Conservation (phyloP, 768 basidiomycete genomes). For the Kwoniella dendrophila region DNA sequence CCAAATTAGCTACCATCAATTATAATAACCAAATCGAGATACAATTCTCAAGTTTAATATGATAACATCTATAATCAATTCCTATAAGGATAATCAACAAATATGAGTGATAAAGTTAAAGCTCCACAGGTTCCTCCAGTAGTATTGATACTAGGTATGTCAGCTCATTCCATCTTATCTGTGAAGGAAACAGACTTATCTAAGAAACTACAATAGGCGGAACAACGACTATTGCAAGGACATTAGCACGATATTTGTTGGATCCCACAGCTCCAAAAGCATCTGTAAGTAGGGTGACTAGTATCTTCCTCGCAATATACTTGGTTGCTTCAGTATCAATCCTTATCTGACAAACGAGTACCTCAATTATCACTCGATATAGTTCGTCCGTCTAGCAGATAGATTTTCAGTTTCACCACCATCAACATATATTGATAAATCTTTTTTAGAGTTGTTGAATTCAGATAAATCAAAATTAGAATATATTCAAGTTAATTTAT, state of each 20-base stretch:
- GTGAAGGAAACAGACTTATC: not conserved
- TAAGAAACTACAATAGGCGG: conserved; percentile 20
- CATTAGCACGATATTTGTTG: conserved; percentile 33
- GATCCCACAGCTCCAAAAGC: conserved; percentile 12
- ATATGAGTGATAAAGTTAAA: conserved; percentile 15
- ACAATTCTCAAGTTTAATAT: too few relatives aligned
- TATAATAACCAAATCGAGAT: too few relatives aligned
- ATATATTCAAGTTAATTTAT: conserved; percentile 51
- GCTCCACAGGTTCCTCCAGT: conserved; percentile 8
- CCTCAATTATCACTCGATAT: not conserved
- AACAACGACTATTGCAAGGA: conserved; percentile 37
- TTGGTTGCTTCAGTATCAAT: not conserved
- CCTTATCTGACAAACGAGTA: not conserved
- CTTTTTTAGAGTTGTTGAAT: conserved; percentile 39
- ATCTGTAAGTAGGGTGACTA: conserved; percentile 24
- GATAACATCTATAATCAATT: not conserved
- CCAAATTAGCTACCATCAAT: too few relatives aligned
- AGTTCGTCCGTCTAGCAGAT: conserved; percentile 44
- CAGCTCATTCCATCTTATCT: not conserved
- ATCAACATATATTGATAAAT: conserved; percentile 51
- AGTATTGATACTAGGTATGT: conserved; percentile 39
- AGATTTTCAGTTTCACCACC: conserved; percentile 49
- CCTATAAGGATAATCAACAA: not conserved
- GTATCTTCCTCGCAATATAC: too few relatives aligned
- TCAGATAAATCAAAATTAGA: conserved; percentile 27